These are phyloP conservation scores for Miscanthus lutarioriparius DNA, from an alignment of 176 grass and related monocot genomes.

Conservation along the genomic window DNA sequence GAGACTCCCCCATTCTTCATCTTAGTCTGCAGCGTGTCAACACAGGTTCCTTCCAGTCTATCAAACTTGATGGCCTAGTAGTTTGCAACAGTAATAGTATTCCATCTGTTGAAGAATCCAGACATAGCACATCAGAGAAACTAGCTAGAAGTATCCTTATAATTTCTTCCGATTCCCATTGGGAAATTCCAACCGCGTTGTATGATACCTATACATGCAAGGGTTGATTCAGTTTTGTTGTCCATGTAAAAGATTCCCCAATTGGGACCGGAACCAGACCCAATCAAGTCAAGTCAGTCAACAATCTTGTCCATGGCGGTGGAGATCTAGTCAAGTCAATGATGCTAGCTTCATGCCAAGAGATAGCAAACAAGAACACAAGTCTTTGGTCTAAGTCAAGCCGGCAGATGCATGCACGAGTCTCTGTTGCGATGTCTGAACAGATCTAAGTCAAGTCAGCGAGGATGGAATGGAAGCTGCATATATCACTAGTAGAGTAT, in stretches of 20 bases:
- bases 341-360: background rate
- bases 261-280: background rate
- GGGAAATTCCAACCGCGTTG: background rate
- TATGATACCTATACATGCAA: background rate
- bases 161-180: background rate
- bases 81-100: background rate
- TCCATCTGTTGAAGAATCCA: background rate
- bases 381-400: background rate
- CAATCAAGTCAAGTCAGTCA: background rate
- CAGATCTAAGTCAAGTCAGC: background rate
- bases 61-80: background rate
- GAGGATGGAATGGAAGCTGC: background rate
- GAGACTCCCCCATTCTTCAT: background rate
- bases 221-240: background rate
- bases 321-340: background rate
- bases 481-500: too few relatives aligned
- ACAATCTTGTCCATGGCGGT: too few relatives aligned
- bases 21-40: background rate
- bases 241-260: background rate
- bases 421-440: background rate
- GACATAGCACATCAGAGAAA: background rate
- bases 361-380: background rate
- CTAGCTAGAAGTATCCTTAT: too few relatives aligned
- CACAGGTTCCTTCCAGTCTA: background rate
- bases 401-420: background rate